Percentiles rank a stretch among this genome's conserved stretches.
phyloP scores from a whole-genome alignment of 257 asterid species.

The Primulina huaijiensis region DNA sequence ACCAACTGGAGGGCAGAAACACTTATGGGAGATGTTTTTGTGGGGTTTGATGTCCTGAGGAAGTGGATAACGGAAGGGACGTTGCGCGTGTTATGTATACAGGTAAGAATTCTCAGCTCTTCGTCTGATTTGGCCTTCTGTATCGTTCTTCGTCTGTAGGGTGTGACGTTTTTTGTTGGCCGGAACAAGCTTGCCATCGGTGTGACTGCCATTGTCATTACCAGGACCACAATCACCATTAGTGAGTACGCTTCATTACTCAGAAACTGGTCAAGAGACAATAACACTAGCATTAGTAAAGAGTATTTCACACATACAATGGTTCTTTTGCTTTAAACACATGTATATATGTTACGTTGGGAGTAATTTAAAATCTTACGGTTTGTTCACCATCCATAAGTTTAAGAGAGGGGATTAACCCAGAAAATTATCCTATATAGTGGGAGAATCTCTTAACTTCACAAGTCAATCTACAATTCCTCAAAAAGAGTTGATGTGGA shows the following conservation, averaged over 20 bases:
- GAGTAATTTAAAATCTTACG: too few species aligned
- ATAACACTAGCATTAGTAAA: slow-evolving; percentile 6
- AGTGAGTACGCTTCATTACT: slow-evolving; percentile 51
- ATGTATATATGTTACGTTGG: too few species aligned
- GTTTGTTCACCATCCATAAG: too few species aligned
- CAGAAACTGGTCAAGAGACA: slow-evolving; percentile 47
- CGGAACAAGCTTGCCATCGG: slow-evolving; percentile 45
- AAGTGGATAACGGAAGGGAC: slow-evolving; percentile 64
- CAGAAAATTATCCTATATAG: too few species aligned
- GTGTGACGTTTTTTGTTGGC: slow-evolving; percentile 42
- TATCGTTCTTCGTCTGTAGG: slow-evolving; percentile 71
- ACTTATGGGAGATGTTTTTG: slow-evolving; percentile 44
- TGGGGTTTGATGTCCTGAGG: slow-evolving; percentile 61
- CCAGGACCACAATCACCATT: slow-evolving; percentile 58
- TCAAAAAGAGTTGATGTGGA: too few species aligned
- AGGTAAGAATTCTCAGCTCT: slow-evolving; percentile 67
- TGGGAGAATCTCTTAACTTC: too few species aligned
- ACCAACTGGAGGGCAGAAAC: slow-evolving; percentile 72
- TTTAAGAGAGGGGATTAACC: too few species aligned
- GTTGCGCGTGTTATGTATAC: slow-evolving; percentile 56
- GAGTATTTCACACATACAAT: too few species aligned
- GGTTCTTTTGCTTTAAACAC: too few species aligned
- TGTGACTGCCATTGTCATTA: slow-evolving; percentile 63
- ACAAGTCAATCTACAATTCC: too few species aligned
- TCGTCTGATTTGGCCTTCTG: slow-evolving; percentile 67